A percentile compares a stretch with the other conserved stretches of the same genome.
phyloP scores from a whole-genome alignment of 352 stramenopile genomes.

The Pythium biforme region DNA sequence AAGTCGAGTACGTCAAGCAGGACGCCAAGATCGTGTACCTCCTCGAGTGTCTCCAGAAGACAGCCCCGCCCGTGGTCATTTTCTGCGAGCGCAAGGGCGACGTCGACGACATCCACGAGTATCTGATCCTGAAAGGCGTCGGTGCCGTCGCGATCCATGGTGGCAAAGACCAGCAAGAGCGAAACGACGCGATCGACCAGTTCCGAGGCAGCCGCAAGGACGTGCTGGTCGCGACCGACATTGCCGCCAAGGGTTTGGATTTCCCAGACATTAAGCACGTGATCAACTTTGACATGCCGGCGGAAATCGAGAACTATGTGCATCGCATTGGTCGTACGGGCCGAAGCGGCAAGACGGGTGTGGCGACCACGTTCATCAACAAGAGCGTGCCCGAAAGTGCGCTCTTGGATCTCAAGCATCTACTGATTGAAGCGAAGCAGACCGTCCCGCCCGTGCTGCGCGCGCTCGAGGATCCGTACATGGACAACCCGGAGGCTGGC shows the following conservation, averaged over 20 bases:
- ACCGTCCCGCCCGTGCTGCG: constrained; percentile 96
- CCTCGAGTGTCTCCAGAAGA: constrained; percentile 99
- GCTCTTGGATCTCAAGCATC: constrained; percentile 97
- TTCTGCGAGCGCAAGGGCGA: constrained; percentile 98
- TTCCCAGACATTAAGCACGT: constrained; percentile 99
- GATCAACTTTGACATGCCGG: constrained; percentile 99
- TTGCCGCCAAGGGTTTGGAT: constrained; percentile 98
- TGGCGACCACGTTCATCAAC: constrained; percentile 99
- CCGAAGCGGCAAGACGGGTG: constrained; percentile 96
- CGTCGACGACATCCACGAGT: constrained; percentile 99
- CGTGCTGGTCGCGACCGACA: constrained; percentile 97
- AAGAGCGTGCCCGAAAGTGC: constrained; percentile 94
- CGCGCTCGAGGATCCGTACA: constrained; percentile 96
- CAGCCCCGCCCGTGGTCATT: constrained; percentile 96
- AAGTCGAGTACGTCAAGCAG: constrained; percentile 99
- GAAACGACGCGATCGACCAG: constrained; percentile 95
- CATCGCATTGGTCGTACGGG: constrained; percentile 99
- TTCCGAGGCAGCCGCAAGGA: constrained; percentile 96
- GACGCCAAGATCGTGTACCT: constrained; percentile 99
- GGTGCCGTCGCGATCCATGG: constrained; percentile 96
- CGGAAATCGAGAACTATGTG: constrained; percentile 99
- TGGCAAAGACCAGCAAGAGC: constrained; percentile 97
- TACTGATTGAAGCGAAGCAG: constrained; percentile 98
- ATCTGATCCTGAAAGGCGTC: constrained; percentile 97
- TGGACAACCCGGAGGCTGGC: constrained; percentile 68